phyloP scores from a whole-genome alignment of 768 basidiomycete genomes.

The Clitopilus passeckerianus region DNA sequence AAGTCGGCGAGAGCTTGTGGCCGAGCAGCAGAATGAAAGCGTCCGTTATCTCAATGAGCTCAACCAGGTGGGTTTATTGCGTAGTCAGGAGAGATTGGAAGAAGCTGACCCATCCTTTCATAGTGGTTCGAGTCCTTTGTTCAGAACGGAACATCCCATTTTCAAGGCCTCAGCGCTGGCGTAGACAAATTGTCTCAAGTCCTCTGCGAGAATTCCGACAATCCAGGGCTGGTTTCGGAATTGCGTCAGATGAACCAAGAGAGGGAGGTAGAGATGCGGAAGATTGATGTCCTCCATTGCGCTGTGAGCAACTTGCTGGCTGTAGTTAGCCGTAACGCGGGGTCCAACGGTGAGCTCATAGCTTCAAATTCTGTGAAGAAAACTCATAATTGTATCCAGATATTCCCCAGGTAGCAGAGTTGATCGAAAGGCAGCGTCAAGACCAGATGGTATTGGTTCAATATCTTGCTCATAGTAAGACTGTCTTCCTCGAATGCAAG shows the following conservation, averaged over 20 bases:
- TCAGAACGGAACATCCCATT: slow-evolving; percentile 68
- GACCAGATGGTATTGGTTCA: slow-evolving; percentile 71
- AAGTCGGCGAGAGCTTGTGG: slow-evolving; percentile 39
- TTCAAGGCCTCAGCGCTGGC: slow-evolving; percentile 53
- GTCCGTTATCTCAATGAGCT: slow-evolving; percentile 77
- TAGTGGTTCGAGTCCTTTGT: slow-evolving; percentile 87
- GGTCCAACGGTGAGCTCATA: slow-evolving; percentile 11
- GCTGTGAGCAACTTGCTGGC: slow-evolving; percentile 33
- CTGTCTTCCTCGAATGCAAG: background rate
- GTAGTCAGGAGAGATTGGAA: too few relatives aligned
- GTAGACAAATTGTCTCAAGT: slow-evolving; percentile 57
- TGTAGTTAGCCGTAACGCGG: slow-evolving; percentile 17
- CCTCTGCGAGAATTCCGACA: slow-evolving; percentile 31
- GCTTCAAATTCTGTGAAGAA: too few relatives aligned
- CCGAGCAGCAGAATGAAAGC: slow-evolving; percentile 69
- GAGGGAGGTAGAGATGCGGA: slow-evolving; percentile 29
- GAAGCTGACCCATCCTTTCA: slow-evolving; percentile 1
- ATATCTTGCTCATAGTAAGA: slow-evolving; percentile 36
- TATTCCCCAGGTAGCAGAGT: slow-evolving; percentile 33
- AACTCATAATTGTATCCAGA: background rate
- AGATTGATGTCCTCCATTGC: slow-evolving; percentile 29
- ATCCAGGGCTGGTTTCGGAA: slow-evolving; percentile 25
- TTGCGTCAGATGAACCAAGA: slow-evolving; percentile 29
- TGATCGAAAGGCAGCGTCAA: slow-evolving; percentile 65
- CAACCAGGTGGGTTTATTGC: slow-evolving; percentile 45